Evolutionary conservation across 345 rosid species (phyloP).

Genomic region (Pugionium dolabratum): DNA sequence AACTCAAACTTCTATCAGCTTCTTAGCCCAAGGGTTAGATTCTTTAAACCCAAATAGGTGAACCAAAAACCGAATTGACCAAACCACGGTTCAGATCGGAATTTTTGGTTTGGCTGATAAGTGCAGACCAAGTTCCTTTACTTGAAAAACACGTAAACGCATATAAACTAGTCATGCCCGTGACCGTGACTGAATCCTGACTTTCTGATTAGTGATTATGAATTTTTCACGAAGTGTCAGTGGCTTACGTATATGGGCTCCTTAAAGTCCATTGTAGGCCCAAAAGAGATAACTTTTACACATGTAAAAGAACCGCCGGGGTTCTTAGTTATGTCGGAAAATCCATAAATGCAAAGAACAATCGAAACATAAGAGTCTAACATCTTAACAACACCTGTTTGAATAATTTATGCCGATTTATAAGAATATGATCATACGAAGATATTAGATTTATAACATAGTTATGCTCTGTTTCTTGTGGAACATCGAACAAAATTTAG

Average conservation of each 20-base stretch:
- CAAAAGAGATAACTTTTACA: not conserved
- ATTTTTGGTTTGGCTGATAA: no score
- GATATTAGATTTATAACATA: conserved; percentile 26
- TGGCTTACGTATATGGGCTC: conserved; percentile 1
- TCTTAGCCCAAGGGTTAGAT: no score
- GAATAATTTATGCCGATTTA: not conserved
- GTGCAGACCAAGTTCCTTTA: no score
- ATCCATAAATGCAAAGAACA: not conserved
- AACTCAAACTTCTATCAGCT: not conserved
- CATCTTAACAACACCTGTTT: not conserved
- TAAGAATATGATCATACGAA: not conserved
- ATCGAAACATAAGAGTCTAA: not conserved
- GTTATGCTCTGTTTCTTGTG: conserved; percentile 31
- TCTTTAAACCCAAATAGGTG: no score
- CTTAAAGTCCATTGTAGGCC: conserved; percentile 14
- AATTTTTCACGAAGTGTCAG: not conserved
- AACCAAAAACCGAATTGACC: no score
- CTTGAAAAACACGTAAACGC: not conserved
- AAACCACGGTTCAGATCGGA: no score
- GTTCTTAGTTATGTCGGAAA: conserved; percentile 5
- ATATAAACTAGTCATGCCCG: no score
- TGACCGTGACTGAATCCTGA: no score
- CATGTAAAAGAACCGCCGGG: not conserved
- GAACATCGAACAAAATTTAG: conserved; percentile 33
- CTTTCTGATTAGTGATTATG: no score